These are phyloP conservation scores for Aspergillus puulaauensis DNA, from an alignment of 2,329 filamentous ascomycete species.

Conservation along the genomic window DNA sequence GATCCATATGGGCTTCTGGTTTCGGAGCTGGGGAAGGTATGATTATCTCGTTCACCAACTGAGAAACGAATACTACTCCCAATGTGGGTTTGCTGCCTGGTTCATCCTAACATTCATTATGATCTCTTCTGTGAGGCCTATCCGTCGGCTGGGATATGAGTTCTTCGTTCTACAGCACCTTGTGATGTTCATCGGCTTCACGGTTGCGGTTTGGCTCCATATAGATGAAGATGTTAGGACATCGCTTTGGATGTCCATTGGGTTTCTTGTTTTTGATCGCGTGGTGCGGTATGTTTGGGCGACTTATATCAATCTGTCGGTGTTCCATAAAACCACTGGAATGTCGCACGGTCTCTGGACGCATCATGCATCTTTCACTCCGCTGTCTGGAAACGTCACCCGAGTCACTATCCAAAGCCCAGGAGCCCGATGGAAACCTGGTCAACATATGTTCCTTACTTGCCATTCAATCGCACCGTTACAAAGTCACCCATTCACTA, in stretches of 20 bases:
- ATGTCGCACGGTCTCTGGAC: constrained; percentile 30
- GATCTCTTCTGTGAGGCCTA: constrained; percentile 50
- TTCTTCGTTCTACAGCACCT: constrained; percentile 57
- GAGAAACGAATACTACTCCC: constrained; percentile 48
- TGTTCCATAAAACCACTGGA: constrained; percentile 34
- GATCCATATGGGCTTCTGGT: constrained; percentile 57
- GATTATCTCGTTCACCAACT: constrained; percentile 52
- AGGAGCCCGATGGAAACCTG: constrained; percentile 59
- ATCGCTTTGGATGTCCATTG: constrained; percentile 50
- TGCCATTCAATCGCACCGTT: constrained; percentile 58
- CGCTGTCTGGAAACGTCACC: constrained; percentile 57
- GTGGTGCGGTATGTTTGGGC: constrained; percentile 36
- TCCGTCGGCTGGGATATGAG: constrained; percentile 53
- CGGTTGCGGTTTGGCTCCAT: constrained; percentile 51
- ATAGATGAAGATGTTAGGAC: constrained; percentile 43
- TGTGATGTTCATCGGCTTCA: constrained; percentile 50
- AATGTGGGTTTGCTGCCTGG: constrained; percentile 55
- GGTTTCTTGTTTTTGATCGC: constrained; percentile 48
- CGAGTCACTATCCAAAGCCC: constrained; percentile 57
- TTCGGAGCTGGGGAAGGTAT: constrained; percentile 52
- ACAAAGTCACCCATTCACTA: constrained; percentile 65
- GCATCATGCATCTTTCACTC: constrained; percentile 46
- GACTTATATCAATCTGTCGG: constrained; percentile 41
- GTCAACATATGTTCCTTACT: constrained; percentile 63
- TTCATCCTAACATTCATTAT: constrained; percentile 53